Percentiles rank a stretch among this genome's conserved stretches.
Evolutionary conservation across 176 grass and related monocot species (phyloP).

Genomic region (Elaeis guineensis): DNA sequence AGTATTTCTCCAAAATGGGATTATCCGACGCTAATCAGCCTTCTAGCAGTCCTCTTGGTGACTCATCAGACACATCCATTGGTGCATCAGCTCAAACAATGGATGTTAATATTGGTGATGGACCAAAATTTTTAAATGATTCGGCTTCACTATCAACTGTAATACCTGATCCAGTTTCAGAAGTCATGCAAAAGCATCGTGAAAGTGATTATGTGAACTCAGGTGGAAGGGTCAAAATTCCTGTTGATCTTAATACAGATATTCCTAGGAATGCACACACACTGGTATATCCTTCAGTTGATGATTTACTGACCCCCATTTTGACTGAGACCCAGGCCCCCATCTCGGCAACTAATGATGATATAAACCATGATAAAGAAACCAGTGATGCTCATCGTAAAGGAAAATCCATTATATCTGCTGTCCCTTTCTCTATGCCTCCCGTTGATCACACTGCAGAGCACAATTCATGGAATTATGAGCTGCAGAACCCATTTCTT

Average conservation of each 20-base stretch:
- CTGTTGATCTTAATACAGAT: conserved; percentile 9
- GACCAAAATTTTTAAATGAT: neutral
- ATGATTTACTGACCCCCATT: neutral
- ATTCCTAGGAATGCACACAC: neutral
- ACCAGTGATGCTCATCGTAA: neutral
- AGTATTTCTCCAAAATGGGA: conserved; percentile 32
- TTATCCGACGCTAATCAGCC: neutral
- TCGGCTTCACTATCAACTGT: neutral
- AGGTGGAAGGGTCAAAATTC: neutral
- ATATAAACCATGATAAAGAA: neutral
- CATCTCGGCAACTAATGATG: neutral
- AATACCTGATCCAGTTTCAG: conserved; percentile 2
- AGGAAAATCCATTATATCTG: conserved; percentile 8
- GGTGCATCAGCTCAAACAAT: neutral
- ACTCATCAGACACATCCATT: neutral
- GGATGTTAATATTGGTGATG: conserved; percentile 2
- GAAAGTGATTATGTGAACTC: neutral
- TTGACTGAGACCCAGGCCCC: neutral
- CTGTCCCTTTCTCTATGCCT: neutral
- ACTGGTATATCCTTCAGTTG: neutral
- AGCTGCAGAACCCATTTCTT: neutral
- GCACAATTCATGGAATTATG: neutral
- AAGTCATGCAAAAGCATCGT: neutral
- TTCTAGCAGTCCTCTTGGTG: neutral
- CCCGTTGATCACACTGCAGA: neutral